Base-by-base conservation (phyloP, 345 rosid species). In the Eucalyptus erythrocorys region DNA sequence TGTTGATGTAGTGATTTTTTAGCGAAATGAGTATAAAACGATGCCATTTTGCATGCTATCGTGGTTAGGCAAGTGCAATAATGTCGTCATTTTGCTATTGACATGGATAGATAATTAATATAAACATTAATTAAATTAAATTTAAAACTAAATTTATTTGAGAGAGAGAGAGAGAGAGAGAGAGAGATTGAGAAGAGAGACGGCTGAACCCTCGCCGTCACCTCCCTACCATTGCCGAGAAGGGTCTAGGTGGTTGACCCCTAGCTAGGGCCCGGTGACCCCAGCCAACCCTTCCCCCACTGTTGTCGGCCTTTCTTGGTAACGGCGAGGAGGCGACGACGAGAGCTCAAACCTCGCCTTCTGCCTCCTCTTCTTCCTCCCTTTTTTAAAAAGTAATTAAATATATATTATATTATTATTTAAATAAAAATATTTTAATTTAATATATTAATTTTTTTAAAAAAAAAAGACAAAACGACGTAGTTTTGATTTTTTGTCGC, bases 181-280 rank as follows among this genome's bases (percentile, higher is more conserved):
- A 49, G 0, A 0, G 53, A 49, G 53, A 49, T 49, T 49, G 19
- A 0, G 2, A 0, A 7, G 0, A 0, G 19, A 1, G 51, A 49
- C 1, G 0, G 7, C 1, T 15, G 0, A 15, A 3, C 51, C 19
- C 51, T 49, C 0, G 1, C 0, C 0, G 7, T 49, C 7, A 0
- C 51, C 3, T 5, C 19, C 51, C 1, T 0, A 0, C 51, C 19
- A 49, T 49, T 3, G 7, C 0, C 3, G 0, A 0, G 51, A 15
- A 49, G 21, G 51, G 51, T 1, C 1, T 3, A 0, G 51, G 51
- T 49, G 51, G 19, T 49, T 3, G 8, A 7, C 51, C 51, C 19
- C 0, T 49, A 0, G 51, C 0, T 0, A 49, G 3, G 0, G 51
- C 51, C 0, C 7, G 0, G 0, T 0, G 3, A 49, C 8, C 51